These are phyloP conservation scores for Botryotinia convoluta DNA, from an alignment of 2,329 filamentous ascomycete genomes.

Conservation along the genomic window DNA sequence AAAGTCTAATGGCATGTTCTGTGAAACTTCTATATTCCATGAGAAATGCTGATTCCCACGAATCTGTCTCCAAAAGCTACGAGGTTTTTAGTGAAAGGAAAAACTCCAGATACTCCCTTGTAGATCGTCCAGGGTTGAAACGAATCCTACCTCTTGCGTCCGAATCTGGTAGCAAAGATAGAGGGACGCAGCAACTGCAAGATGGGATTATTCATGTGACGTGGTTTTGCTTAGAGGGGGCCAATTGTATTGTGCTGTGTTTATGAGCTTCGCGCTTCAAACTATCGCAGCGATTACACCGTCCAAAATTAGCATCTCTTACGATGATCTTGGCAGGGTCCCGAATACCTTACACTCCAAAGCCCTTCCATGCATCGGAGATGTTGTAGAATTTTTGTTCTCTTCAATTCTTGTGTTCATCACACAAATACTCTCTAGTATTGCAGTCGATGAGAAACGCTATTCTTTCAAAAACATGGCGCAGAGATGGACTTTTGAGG, in stretches of 20 bases:
- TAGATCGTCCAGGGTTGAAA: not conserved
- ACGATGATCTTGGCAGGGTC: not conserved
- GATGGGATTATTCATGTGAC: not conserved
- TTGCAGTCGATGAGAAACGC: not conserved
- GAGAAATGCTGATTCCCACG: not conserved
- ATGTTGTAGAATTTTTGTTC: fast-evolving
- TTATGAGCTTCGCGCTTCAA: not conserved
- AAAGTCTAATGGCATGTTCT: not conserved
- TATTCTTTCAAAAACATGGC: not conserved
- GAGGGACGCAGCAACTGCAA: not conserved
- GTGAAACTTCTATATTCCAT: not conserved
- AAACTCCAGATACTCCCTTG: not conserved
- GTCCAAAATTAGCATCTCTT: not conserved
- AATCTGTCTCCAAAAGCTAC: not conserved
- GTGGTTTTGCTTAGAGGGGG: no score
- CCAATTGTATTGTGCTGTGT: not conserved
- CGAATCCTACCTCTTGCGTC: not conserved
- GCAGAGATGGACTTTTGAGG: constrained; percentile 5
- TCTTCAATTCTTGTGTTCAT: not conserved
- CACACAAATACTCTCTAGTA: not conserved
- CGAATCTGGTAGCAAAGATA: not conserved
- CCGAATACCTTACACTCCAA: not conserved
- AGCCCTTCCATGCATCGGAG: no score
- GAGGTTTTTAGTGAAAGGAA: not conserved
- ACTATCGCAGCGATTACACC: not conserved